Base-by-base conservation (phyloP, 78 protist species). In the Pelomyxa schiedti region DNA sequence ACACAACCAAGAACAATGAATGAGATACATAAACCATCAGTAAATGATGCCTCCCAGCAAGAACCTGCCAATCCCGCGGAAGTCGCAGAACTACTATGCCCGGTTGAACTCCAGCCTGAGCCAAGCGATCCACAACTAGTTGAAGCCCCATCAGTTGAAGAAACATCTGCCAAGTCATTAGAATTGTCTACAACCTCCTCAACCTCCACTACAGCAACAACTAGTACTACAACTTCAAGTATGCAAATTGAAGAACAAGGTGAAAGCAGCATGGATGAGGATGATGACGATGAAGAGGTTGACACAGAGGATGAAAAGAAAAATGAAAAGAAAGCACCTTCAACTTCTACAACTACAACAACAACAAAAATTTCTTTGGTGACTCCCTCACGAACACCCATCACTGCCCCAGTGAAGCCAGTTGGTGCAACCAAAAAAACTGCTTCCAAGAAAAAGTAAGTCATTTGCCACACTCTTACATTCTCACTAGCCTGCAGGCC, bases 401-500 rank as follows among this genome's bases (percentile, higher is more conserved):
- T 42, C 52, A 22, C 66, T 58, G 29, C 7, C 24, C 52, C 1
- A 69, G 66, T 24, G 29, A 69, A 26, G 39, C 53, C 53, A 71
- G 58, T 41, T 39, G 73, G 69, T 39, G 78, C 75, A 26, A 42
- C 64, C 42, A 79, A 77, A 8, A 82, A 7, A n/a, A n/a, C 42
- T 9, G 5, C 38, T 29, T 30, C 24, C 24, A 69, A 7, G 4
- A 7, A 4, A 8, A 9, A 37, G 8, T 40, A 7, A 65, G 4
- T 7, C 69, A 8, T 38, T 38, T 7, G 24, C 42, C 38, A 43
- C 73, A 69, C 5, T 8, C 38, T 8, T 8, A 8, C 42, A 26
- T 4, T 7, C 24, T 69, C 70, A 28, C 22, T 53, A 8, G 83
- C 73, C 66, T 47, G 65, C 0, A 77, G 69, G 58, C 8, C 76